phyloP scores from a whole-genome alignment of 2,329 filamentous ascomycete genomes.

The Metarhizium album region DNA sequence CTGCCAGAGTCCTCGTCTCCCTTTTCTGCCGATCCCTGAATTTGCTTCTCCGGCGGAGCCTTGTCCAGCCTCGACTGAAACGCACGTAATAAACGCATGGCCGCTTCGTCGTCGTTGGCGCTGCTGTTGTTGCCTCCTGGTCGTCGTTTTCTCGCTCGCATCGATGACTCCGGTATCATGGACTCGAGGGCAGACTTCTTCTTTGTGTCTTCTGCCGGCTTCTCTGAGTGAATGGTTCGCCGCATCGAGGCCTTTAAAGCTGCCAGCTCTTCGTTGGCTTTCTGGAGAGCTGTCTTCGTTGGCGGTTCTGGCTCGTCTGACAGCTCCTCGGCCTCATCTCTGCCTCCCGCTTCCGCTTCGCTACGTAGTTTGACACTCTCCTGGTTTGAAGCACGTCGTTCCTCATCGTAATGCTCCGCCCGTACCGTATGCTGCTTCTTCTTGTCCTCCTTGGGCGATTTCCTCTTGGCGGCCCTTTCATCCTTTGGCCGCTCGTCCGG shows the following conservation, averaged over 20 bases:
- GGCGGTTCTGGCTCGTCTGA: constrained; percentile 18
- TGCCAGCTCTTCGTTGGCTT: constrained; percentile 70
- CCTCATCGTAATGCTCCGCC: constrained; percentile 12
- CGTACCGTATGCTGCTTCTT: constrained; percentile 14
- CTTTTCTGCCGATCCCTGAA: constrained; percentile 27
- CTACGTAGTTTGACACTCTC: background rate
- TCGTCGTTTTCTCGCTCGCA: constrained; percentile 58
- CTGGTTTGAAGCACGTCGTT: background rate
- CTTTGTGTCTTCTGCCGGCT: constrained; percentile 37
- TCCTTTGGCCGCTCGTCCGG: constrained; percentile 19
- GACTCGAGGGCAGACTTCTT: constrained; percentile 59
- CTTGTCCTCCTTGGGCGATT: constrained; percentile 20
- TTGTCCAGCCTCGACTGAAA: constrained; percentile 70
- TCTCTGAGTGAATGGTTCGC: constrained; percentile 42
- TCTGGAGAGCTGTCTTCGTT: constrained; percentile 47
- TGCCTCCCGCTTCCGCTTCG: background rate
- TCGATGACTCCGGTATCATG: constrained; percentile 63
- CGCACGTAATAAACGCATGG: constrained; percentile 61
- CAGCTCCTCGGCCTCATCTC: constrained; percentile 11
- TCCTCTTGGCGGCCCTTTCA: constrained; percentile 15
- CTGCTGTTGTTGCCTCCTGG: constrained; percentile 42
- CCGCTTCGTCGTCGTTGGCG: constrained; percentile 48
- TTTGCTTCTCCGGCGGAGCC: constrained; percentile 31
- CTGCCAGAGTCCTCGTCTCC: constrained; percentile 18
- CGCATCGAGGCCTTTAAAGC: constrained; percentile 75